Evolutionary conservation across 2,329 filamentous ascomycete genomes (phyloP), one percentile per base, ranked within the genome.

Genomic region (Aspergillus vadensis): DNA sequence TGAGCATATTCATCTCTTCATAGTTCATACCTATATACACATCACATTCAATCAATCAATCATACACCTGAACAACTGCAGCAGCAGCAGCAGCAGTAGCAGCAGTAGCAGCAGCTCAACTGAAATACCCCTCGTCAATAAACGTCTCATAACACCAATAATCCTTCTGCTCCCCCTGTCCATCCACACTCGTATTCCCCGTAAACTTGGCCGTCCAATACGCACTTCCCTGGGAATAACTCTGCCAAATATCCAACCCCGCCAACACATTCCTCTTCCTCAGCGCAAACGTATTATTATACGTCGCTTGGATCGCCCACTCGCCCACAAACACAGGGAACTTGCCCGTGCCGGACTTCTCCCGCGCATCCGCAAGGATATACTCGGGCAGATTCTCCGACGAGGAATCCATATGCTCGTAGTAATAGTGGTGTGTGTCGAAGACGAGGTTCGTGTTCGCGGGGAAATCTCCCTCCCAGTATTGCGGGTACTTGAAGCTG

Each of bases 361-460:
- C 47, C 27, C 55, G 50, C 3, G 65, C 67, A 60, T 72, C 67
- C 2, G 49, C 6, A 72, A 60, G 30, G 60, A 67, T 36, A 36
- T 36, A 36, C 3, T 23, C 27, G 0, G 65, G 59, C 23, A 68
- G 21, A 25, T 68, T 69, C 27, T 55, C 59, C 2, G 63, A 62
- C 1, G 63, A 68, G 8, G 63, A 59, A 15, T 62, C 58, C 8
- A 58, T 43, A 25, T 64, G 63, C 25, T 66, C 67, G 43, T 65
- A 69, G 48, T 69, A 69, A 55, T 70, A 71, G 43, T 69, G 63
- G 21, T 72, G 69, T 32, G 65, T 53, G 32, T 72, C 67, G 55
- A 70, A 71, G 9, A 71, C 66, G 2, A 72, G 52, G 38, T 72
- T 70, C 7, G 58, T 59, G 0, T 30, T 32, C 4, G 50, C 48